Conservation (phyloP, 2,329 filamentous ascomycete species). For the Aspergillus ustus region DNA sequence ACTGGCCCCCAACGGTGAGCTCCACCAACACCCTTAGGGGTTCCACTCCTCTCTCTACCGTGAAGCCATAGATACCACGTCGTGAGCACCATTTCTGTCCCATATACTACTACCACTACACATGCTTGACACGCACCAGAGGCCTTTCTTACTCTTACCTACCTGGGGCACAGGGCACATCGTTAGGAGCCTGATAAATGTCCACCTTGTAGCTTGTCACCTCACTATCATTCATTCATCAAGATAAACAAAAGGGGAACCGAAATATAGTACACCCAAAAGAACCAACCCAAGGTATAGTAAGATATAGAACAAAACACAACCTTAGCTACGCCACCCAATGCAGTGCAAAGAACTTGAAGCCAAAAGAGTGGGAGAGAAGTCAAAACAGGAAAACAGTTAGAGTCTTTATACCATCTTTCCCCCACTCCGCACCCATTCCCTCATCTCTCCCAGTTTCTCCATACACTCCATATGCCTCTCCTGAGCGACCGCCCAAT, state of each 20-base stretch:
- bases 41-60: too few relatives aligned
- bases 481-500: conserved; percentile 55
- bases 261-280: conserved; percentile 7
- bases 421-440: conserved; percentile 43
- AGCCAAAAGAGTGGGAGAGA: not conserved
- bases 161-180: too few relatives aligned
- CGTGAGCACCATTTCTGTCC: too few relatives aligned
- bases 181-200: too few relatives aligned
- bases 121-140: too few relatives aligned
- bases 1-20: too few relatives aligned
- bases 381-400: not conserved
- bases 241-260: not conserved
- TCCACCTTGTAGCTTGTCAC: too few relatives aligned
- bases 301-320: not conserved
- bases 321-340: not conserved
- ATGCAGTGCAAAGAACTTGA: conserved; percentile 1
- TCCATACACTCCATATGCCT: conserved; percentile 49
- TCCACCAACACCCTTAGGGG: too few relatives aligned
- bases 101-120: too few relatives aligned
- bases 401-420: conserved; percentile 22
- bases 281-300: conserved; percentile 4
- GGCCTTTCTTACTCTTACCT: too few relatives aligned
- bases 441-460: conserved; percentile 45
- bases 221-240: too few relatives aligned
- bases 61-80: too few relatives aligned